A percentile compares a stretch with the other conserved stretches of the same genome.
phyloP scores from a whole-genome alignment of 371 early-diverging fungal species.

The Rhizopus arrhizus region DNA sequence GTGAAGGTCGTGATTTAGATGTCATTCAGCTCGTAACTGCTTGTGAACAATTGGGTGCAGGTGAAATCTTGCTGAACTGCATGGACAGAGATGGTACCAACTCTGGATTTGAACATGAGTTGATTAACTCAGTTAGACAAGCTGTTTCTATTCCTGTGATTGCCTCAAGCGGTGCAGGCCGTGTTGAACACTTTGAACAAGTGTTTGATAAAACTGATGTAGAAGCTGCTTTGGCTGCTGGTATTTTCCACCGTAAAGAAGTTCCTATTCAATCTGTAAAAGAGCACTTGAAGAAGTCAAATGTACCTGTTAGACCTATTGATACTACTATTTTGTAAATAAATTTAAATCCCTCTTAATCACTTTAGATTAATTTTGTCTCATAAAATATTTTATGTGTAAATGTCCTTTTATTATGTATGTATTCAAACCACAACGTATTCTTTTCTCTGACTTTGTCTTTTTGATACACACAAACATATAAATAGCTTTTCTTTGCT shows the following conservation, averaged over 20 bases:
- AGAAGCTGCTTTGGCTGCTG: slow-evolving; percentile 96
- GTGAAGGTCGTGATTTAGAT: slow-evolving; percentile 93
- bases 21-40: slow-evolving; percentile 88
- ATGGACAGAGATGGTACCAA: slow-evolving; percentile 98
- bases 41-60: slow-evolving; percentile 90
- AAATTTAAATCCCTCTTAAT: not conserved
- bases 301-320: slow-evolving; percentile 46
- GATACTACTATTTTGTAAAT: slow-evolving; percentile 31
- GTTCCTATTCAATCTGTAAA: slow-evolving; percentile 90
- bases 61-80: slow-evolving; percentile 94
- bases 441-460: too few relatives aligned
- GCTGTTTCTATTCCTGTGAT: slow-evolving; percentile 93
- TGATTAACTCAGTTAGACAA: slow-evolving; percentile 74
- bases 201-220: slow-evolving; percentile 83
- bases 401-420: too few relatives aligned
- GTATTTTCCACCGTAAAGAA: slow-evolving; percentile 95
- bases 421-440: too few relatives aligned
- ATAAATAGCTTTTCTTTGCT: too few relatives aligned
- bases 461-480: too few relatives aligned
- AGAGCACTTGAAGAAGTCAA: slow-evolving; percentile 53
- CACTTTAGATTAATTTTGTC: too few relatives aligned
- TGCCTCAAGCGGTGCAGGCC: slow-evolving; percentile 94
- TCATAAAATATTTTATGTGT: too few relatives aligned
- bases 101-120: slow-evolving; percentile 89
- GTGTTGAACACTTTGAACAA: slow-evolving; percentile 82